phyloP scores from a whole-genome alignment of 306 rosid genomes.

The Herpetospermum pedunculosum region DNA sequence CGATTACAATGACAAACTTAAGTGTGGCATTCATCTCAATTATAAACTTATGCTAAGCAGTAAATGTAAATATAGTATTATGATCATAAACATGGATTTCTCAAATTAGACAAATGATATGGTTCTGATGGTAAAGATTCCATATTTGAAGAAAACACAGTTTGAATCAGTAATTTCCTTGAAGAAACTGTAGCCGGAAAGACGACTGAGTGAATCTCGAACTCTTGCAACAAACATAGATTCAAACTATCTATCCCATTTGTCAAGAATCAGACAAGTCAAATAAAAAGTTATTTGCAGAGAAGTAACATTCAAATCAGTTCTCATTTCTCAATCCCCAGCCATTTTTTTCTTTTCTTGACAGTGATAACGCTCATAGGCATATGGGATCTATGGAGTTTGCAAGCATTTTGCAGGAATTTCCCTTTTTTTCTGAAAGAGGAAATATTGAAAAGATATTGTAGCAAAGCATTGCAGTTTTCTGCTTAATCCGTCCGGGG shows the following conservation, averaged over 20 bases:
- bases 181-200: not conserved
- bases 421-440: not conserved
- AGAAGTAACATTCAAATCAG: not conserved
- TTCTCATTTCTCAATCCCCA: not conserved
- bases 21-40: not conserved
- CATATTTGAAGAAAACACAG: not conserved
- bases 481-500: not conserved
- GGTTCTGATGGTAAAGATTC: not conserved
- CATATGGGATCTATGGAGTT: not conserved
- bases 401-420: not conserved
- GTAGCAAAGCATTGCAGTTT: not conserved
- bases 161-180: not conserved
- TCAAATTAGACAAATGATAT: not conserved
- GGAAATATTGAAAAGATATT: not conserved
- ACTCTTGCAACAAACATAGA: not conserved
- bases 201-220: not conserved
- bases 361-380: not conserved
- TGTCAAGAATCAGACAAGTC: not conserved
- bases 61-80: not conserved
- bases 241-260: not conserved
- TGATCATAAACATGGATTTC: not conserved
- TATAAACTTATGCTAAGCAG: not conserved
- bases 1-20: not conserved
- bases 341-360: not conserved
- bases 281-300: not conserved